Conservation (phyloP, 2,329 filamentous ascomycete genomes). For the Escovopsis weberi region DNA sequence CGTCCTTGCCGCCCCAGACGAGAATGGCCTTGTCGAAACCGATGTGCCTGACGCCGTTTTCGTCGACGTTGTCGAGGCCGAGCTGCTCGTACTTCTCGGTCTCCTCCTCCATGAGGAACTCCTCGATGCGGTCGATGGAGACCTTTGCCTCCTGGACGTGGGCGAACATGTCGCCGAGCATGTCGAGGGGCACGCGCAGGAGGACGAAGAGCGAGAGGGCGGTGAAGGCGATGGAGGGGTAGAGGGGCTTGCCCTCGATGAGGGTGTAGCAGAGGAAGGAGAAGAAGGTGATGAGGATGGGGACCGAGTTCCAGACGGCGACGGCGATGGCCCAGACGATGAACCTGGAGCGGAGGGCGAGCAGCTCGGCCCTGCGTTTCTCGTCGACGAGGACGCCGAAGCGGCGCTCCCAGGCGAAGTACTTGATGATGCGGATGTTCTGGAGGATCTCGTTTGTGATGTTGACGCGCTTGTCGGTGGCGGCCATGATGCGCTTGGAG, state of each 20-base stretch:
- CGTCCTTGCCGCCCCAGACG: conserved; percentile 66
- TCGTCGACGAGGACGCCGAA: conserved; percentile 80
- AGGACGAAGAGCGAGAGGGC: conserved; percentile 92
- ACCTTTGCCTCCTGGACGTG: conserved; percentile 97
- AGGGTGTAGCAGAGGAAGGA: conserved; percentile 90
- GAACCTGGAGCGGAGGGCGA: conserved; percentile 66
- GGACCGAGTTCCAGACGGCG: conserved; percentile 92
- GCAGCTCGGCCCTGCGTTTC: conserved; percentile 67
- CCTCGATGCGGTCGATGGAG: conserved; percentile 89
- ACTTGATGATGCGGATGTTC: conserved; percentile 98
- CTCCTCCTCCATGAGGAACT: conserved; percentile 85
- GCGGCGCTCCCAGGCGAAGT: conserved; percentile 93
- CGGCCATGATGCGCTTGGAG: conserved; percentile 82
- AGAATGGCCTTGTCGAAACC: conserved; percentile 77
- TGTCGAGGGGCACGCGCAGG: conserved; percentile 82
- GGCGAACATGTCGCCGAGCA: conserved; percentile 95
- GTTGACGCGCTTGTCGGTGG: conserved; percentile 91
- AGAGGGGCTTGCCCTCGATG: conserved; percentile 74
- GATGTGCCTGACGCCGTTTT: conserved; percentile 58
- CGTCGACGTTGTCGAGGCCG: conserved; percentile 51
- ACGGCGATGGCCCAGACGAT: conserved; percentile 85
- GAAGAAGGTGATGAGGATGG: conserved; percentile 88
- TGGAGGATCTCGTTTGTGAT: conserved; percentile 93
- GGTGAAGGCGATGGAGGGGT: conserved; percentile 89
- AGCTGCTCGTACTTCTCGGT: conserved; percentile 91